phyloP scores from a whole-genome alignment of 768 basidiomycete species.

The Termitomyces sp. region DNA sequence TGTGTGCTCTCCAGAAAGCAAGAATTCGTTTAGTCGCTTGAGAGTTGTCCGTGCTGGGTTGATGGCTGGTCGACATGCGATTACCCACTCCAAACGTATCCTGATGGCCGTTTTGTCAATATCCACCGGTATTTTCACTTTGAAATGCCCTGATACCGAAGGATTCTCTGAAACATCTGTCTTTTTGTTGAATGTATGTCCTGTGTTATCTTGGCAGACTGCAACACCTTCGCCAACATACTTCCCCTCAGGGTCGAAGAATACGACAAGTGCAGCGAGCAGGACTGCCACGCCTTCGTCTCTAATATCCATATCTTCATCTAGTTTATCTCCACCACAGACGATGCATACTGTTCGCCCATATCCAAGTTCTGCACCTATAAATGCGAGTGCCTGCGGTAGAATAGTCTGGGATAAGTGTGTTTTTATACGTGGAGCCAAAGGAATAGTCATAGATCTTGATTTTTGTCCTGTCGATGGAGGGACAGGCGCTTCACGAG shows the following conservation, averaged over 20 bases:
- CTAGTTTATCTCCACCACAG: slow-evolving; percentile 2
- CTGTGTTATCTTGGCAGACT: background rate
- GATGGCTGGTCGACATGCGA: slow-evolving; percentile 62
- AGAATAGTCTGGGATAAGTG: slow-evolving; percentile 6
- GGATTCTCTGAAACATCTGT: background rate
- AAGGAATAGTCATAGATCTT: slow-evolving; percentile 12
- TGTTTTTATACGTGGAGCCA: slow-evolving; percentile 5
- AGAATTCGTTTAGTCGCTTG: slow-evolving; percentile 70
- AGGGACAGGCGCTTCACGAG: background rate
- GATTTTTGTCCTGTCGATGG: background rate
- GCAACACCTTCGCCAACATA: background rate
- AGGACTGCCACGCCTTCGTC: slow-evolving; percentile 11
- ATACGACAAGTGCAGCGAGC: slow-evolving; percentile 8
- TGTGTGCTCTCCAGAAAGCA: slow-evolving; percentile 31
- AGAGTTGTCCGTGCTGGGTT: slow-evolving; percentile 84
- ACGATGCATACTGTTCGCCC: slow-evolving; percentile 6
- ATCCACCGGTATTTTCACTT: background rate
- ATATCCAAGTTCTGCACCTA: slow-evolving; percentile 1
- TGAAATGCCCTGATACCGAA: background rate
- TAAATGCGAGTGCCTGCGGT: slow-evolving; percentile 7
- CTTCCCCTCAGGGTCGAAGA: slow-evolving; percentile 4
- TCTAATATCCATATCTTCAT: background rate
- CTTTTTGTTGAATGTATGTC: background rate
- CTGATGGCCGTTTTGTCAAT: slow-evolving; percentile 59
- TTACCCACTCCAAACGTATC: slow-evolving; percentile 81